These are phyloP conservation scores for Annulohypoxylon moriforme DNA, from an alignment of 495 filamentous ascomycete genomes.

Conservation along the genomic window DNA sequence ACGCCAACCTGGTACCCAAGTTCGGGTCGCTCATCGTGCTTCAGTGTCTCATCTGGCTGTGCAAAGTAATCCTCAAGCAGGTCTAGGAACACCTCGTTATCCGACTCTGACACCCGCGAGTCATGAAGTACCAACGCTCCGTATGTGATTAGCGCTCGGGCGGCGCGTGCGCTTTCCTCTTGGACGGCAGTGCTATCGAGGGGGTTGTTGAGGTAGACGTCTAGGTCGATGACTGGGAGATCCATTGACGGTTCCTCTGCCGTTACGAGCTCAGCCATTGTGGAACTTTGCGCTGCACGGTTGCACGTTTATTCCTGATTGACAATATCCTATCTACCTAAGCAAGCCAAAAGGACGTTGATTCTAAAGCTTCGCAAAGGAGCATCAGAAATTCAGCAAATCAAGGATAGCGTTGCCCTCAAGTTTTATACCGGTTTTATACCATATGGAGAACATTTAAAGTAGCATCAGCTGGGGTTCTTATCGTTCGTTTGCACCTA, in stretches of 20 bases:
- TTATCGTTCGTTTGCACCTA: conserved; percentile 17
- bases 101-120: conserved; percentile 60
- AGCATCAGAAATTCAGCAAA: not conserved
- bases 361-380: not conserved
- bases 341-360: not conserved
- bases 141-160: conserved; percentile 60
- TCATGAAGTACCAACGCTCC: conserved; percentile 64
- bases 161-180: conserved; percentile 58
- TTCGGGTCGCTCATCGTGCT: conserved; percentile 60
- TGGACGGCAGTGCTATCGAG: conserved; percentile 52
- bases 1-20: conserved; percentile 64
- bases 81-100: conserved; percentile 62
- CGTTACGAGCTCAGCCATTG: conserved; percentile 25
- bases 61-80: conserved; percentile 67
- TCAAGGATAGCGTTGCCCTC: not conserved
- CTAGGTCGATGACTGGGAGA: conserved; percentile 64
- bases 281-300: not conserved
- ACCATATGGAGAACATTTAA: conserved; percentile 15
- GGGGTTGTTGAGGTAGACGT: conserved; percentile 55
- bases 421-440: conserved; percentile 6
- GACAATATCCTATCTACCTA: not conserved
- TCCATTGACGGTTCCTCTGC: conserved; percentile 57
- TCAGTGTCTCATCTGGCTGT: conserved; percentile 56
- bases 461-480: conserved; percentile 30
- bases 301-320: not conserved